These are phyloP conservation scores for Suhomyces vadensis DNA, from an alignment of 805 yeast species.

Conservation along the genomic window DNA sequence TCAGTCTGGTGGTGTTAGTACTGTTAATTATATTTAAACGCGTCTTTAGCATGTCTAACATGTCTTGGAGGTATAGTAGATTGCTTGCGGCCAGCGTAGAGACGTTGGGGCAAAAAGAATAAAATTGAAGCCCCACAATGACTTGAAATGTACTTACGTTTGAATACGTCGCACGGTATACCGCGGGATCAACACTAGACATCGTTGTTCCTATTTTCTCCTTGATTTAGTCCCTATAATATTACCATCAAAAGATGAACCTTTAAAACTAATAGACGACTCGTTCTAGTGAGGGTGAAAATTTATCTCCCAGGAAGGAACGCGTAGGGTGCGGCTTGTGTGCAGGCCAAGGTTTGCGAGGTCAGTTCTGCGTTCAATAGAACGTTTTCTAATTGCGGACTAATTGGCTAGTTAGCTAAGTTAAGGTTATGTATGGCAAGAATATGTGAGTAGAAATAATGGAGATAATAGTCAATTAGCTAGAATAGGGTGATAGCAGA, in stretches of 20 bases:
- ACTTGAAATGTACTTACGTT: conserved; percentile 40
- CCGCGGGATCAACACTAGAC: conserved; percentile 37
- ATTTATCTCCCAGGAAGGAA: conserved; percentile 3
- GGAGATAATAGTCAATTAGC: no score
- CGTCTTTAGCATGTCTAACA: not conserved
- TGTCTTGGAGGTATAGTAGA: not conserved
- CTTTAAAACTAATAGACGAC: conserved; percentile 5
- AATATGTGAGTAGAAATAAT: no score
- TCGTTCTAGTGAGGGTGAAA: conserved; percentile 4
- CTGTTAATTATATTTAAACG: conserved; percentile 6
- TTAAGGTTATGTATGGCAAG: no score
- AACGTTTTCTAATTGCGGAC: no score
- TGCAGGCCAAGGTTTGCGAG: conserved; percentile 6
- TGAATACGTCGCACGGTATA: conserved; percentile 48
- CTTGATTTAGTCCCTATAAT: conserved; percentile 1
- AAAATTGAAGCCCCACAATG: not conserved
- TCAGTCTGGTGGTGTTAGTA: conserved; percentile 33
- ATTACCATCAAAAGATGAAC: conserved; percentile 3
- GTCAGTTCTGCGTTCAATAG: no score
- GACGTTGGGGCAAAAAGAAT: not conserved
- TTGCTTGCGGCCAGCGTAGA: not conserved
- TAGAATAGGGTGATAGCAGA: no score
- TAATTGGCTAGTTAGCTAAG: no score
- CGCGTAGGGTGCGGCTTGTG: conserved; percentile 6
- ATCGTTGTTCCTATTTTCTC: conserved; percentile 13